These are phyloP conservation scores for Albophoma yamanashiensis DNA, from an alignment of 2,329 filamentous ascomycete species.

Conservation along the genomic window DNA sequence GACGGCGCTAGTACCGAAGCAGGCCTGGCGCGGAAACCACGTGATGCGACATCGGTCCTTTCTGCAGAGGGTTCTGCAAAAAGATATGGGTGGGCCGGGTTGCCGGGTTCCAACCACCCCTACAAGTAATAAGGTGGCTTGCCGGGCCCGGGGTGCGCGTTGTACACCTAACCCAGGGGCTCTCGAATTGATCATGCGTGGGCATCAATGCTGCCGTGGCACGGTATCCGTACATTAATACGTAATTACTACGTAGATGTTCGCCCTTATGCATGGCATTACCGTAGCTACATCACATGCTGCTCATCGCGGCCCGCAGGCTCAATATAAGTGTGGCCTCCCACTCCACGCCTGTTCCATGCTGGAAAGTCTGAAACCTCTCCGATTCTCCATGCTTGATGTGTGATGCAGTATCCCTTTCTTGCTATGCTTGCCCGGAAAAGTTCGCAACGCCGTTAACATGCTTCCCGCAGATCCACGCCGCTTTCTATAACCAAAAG, in stretches of 20 bases:
- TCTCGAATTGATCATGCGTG: background rate
- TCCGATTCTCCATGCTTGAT: slow-evolving; percentile 7
- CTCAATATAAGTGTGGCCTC: background rate
- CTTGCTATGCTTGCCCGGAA: slow-evolving; percentile 7
- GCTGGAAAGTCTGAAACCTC: background rate
- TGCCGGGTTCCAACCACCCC: background rate
- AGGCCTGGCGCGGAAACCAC: slow-evolving; percentile 13
- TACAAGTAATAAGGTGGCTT: background rate
- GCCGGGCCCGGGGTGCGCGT: background rate
- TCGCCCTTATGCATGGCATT: no score
- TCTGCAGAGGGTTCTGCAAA: background rate
- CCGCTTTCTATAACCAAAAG: slow-evolving; percentile 20
- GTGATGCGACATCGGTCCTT: slow-evolving; percentile 10
- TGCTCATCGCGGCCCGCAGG: slow-evolving; percentile 9
- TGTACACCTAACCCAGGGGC: background rate
- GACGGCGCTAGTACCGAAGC: slow-evolving; percentile 18
- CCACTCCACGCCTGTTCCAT: background rate
- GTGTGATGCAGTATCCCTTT: slow-evolving; percentile 16
- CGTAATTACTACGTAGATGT: no score
- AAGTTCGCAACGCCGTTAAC: slow-evolving; percentile 24
- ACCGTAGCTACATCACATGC: slow-evolving; percentile 4
- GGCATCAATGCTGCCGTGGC: background rate
- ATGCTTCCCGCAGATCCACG: slow-evolving; percentile 21
- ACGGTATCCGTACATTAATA: no score
- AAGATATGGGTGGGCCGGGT: background rate